Percentiles rank a stretch among this genome's conserved stretches.
These are phyloP conservation scores for Fraxinus paxiana DNA, from an alignment of 305 asterid genomes.

Conservation along the genomic window DNA sequence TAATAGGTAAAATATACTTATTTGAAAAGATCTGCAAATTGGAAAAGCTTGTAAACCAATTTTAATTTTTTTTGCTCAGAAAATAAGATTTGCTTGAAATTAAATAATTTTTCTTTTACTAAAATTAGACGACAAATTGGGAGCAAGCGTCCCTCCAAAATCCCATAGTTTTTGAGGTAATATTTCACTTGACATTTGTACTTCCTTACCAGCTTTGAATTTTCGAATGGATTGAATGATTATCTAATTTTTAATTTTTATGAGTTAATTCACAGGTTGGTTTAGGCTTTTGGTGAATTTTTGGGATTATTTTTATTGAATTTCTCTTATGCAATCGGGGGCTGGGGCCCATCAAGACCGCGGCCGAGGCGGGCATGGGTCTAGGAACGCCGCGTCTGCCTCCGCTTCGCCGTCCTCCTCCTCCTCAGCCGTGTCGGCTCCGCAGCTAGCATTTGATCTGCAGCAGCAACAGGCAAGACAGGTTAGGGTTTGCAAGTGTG, in stretches of 20 bases:
- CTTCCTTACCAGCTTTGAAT: background rate
- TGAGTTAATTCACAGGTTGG: background rate
- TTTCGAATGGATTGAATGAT: background rate
- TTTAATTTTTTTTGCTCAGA: background rate
- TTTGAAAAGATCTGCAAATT: background rate
- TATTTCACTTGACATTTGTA: background rate
- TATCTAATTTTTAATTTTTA: background rate
- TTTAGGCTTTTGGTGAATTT: slow-evolving; percentile 2
- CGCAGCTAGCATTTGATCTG: slow-evolving; percentile 71
- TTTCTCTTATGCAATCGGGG: slow-evolving; percentile 73
- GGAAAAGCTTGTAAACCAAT: background rate
- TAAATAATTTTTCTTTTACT: background rate
- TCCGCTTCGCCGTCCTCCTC: slow-evolving; percentile 90
- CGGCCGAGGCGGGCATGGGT: slow-evolving; percentile 68
- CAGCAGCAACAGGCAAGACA: slow-evolving; percentile 64
- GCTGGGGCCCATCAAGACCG: slow-evolving; percentile 82
- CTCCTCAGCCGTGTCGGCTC: slow-evolving; percentile 61
- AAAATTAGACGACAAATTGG: background rate
- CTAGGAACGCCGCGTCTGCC: slow-evolving; percentile 64
- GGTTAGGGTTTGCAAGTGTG: slow-evolving; percentile 40
- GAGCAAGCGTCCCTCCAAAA: background rate
- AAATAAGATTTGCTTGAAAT: background rate
- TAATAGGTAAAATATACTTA: background rate
- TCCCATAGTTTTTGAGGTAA: background rate
- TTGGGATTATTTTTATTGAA: slow-evolving; percentile 21